phyloP scores from a whole-genome alignment of 2,329 filamentous ascomycete genomes.

The Claviceps maximensis region DNA sequence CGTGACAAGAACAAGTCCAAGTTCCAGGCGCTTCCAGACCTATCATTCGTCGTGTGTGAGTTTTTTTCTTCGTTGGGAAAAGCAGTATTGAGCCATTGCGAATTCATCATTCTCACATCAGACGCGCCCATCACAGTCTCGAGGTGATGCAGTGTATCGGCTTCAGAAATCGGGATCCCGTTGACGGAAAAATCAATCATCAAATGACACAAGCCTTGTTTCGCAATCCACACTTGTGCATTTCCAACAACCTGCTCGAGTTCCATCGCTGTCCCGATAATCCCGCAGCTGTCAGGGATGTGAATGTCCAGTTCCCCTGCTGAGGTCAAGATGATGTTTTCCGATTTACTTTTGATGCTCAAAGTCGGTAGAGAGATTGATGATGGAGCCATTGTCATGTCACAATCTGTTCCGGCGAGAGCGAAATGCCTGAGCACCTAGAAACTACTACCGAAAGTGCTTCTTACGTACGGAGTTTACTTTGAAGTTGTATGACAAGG shows the following conservation, averaged over 20 bases:
- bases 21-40: slow-evolving; percentile 18
- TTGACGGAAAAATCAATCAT: slow-evolving; percentile 14
- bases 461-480: too few relatives aligned
- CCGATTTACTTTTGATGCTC: slow-evolving; percentile 10
- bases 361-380: slow-evolving; percentile 15
- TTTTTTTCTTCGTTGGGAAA: not conserved
- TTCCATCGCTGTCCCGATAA: slow-evolving; percentile 10
- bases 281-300: slow-evolving; percentile 8
- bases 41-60: not conserved
- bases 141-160: slow-evolving; percentile 6
- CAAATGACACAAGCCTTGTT: slow-evolving; percentile 17
- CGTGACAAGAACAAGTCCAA: slow-evolving; percentile 15
- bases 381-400: slow-evolving; percentile 5
- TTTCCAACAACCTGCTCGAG: slow-evolving; percentile 12
- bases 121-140: slow-evolving; percentile 12
- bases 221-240: slow-evolving; percentile 20
- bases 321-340: slow-evolving; percentile 13
- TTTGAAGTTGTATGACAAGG: not conserved
- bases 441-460: not conserved
- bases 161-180: slow-evolving; percentile 8
- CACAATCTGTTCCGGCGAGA: not conserved
- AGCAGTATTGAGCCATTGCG: not conserved
- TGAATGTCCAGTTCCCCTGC: slow-evolving; percentile 15
- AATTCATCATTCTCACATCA: slow-evolving; percentile 16
- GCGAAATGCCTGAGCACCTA: not conserved